Conservation (phyloP, 1,284 basidiomycete genomes). For the Apiotrichum gamsii region DNA sequence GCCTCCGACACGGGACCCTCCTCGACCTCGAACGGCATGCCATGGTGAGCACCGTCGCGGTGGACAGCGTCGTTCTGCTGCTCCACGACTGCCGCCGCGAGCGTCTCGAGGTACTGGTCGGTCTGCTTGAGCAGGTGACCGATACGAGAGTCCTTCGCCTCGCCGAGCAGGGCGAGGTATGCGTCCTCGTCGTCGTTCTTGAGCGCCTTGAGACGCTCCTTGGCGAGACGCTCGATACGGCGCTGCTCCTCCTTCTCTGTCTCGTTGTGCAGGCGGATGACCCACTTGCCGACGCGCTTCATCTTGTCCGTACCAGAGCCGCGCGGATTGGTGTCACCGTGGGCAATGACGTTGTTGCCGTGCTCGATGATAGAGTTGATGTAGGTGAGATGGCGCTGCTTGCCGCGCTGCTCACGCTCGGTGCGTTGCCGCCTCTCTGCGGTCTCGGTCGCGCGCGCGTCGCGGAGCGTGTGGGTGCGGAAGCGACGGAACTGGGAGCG, state of each 20-base stretch:
- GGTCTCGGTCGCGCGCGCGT: constrained; percentile 83
- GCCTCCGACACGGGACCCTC: constrained; percentile 75
- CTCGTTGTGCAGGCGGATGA: constrained; percentile 50
- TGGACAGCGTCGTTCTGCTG: constrained; percentile 75
- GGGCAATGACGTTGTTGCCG: constrained; percentile 65
- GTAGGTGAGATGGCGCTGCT: constrained; percentile 94
- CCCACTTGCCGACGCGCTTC: constrained; percentile 47
- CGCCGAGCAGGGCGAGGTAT: constrained; percentile 98
- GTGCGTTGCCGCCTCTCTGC: constrained; percentile 85
- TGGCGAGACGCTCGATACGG: constrained; percentile 88
- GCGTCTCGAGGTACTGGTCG: constrained; percentile 87
- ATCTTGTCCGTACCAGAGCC: constrained; percentile 40
- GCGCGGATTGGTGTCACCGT: constrained; percentile 45
- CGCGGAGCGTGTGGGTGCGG: constrained; percentile 80
- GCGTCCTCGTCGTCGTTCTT: constrained; percentile 99
- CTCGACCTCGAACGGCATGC: constrained; percentile 53
- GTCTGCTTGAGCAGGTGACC: constrained; percentile 94
- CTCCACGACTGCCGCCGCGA: constrained; percentile 87
- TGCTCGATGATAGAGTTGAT: constrained; percentile 82
- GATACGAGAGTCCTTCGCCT: constrained; percentile 98
- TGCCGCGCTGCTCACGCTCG: constrained; percentile 87
- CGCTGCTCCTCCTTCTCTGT: constrained; percentile 53
- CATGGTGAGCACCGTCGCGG: constrained; percentile 36
- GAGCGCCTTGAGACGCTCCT: constrained; percentile 96
- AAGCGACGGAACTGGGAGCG: constrained; percentile 83